Base-by-base conservation (phyloP, 2,329 filamentous ascomycete genomes). In the Cercospora sojina region DNA sequence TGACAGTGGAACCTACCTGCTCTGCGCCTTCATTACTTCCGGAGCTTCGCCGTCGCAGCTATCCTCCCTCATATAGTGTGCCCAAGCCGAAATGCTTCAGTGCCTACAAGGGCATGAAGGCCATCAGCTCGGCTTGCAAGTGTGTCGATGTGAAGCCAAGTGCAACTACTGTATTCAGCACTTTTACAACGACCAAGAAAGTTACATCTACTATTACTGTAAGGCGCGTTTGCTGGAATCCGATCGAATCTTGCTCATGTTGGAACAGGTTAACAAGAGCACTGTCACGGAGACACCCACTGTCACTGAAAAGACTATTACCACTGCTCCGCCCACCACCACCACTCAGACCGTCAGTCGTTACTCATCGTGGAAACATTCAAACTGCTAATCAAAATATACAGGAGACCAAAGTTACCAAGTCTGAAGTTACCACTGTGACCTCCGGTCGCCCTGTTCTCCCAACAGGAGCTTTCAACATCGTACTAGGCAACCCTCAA, bases 101-200 rank as follows among this genome's bases (percentile, higher is more conserved):
- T 10, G 8, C 1, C 3, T 60, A 60, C 58, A 32, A 47, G 20
- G 20, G 47, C 35, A 60, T 49, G 38, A 31, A 60, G n/a, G 35
- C 35, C n/a, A 60, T 60, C 23, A 43, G 41, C 35, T 60, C 58
- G 38, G 58, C 58, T 18, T 60, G 58, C 58, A 60, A 60, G 25
- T 60, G 58, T 18, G 32, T 60, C 7, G 23, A 23, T 31, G 25
- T 32, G 1, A 47, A 60, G n/a, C 41, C 35, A n/a, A 60, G 32
- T n/a, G 13, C 58, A 16, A 49, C 20, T 3, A 60, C 58, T 13
- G 23, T 49, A 5, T 49, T 38, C 23, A 23, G 20, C 23, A 47
- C 23, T 2, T 38, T 18, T 10, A 47, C 58, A 16, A 60, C n/a
- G 3, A 60, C 58, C 58, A 57, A 57, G 53, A 57, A 32, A 35